phyloP scores from a whole-genome alignment of 331 rosid species.

The Malus hybrid region DNA sequence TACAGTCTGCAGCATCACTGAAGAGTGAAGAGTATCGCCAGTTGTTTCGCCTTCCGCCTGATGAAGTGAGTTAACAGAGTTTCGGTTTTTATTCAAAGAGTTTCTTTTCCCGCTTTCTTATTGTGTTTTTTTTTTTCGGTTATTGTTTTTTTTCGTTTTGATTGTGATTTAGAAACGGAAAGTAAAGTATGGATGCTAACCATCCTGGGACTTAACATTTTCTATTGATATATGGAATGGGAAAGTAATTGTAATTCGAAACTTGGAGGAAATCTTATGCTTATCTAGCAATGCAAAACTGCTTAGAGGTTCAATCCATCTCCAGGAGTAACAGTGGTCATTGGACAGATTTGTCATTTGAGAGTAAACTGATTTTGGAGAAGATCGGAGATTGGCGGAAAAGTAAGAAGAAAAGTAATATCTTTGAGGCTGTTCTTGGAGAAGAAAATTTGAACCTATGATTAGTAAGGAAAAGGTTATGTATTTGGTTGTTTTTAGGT shows the following conservation, averaged over 20 bases:
- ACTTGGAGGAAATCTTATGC: neutral
- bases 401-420: neutral
- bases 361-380: neutral
- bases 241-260: neutral
- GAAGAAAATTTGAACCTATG: neutral
- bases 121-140: no score
- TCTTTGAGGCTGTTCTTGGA: neutral
- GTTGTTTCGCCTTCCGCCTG: slow-evolving; percentile 82
- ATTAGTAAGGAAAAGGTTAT: neutral
- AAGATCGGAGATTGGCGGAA: neutral
- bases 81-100: neutral
- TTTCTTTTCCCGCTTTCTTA: neutral
- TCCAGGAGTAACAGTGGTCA: neutral
- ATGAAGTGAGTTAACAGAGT: slow-evolving; percentile 60
- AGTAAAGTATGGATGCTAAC: neutral
- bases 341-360: neutral
- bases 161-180: neutral
- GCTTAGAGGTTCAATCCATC: neutral
- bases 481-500: neutral
- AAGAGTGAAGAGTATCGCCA: slow-evolving; percentile 95
- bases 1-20: slow-evolving; percentile 38
- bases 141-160: no score
- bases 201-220: neutral
- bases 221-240: neutral
- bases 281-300: neutral